A percentile compares a stretch with the other conserved stretches of the same genome.
Evolutionary conservation across 768 basidiomycete species (phyloP).

Genomic region (Collybia nuda): DNA sequence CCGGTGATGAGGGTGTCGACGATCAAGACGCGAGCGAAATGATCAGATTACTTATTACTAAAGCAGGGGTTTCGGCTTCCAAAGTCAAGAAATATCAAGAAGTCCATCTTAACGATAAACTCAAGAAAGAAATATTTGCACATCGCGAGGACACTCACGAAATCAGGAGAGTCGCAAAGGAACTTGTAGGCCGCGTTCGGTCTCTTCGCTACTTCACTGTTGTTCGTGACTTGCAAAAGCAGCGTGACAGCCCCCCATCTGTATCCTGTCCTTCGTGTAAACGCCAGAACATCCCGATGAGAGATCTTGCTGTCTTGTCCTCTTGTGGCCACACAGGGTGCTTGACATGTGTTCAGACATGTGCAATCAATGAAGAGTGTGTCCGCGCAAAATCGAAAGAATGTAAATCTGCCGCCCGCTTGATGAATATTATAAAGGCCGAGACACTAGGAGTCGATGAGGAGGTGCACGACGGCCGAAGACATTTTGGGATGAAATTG

Average conservation of each 20-base stretch:
- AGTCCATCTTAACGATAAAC: conserved; percentile 49
- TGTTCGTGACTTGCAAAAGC: conserved; percentile 85
- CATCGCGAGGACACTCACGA: conserved; percentile 87
- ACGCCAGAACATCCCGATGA: conserved; percentile 52
- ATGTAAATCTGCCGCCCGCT: conserved; percentile 79
- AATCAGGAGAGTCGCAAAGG: conserved; percentile 81
- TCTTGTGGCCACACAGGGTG: conserved; percentile 93
- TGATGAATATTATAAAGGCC: conserved; percentile 80
- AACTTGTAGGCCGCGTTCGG: conserved; percentile 85
- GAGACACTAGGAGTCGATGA: conserved; percentile 82
- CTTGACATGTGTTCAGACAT: conserved; percentile 64
- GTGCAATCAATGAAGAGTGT: conserved; percentile 80
- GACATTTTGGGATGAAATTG: conserved; percentile 81
- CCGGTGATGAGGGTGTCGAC: conserved; percentile 64
- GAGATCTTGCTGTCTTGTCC: conserved; percentile 81
- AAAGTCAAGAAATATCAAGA: conserved; percentile 60
- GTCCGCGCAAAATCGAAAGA: conserved; percentile 66
- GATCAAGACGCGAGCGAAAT: conserved; percentile 75
- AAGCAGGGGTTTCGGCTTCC: conserved; percentile 50
- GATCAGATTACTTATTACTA: conserved; percentile 56
- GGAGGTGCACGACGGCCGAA: conserved; percentile 64
- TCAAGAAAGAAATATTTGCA: conserved; percentile 70
- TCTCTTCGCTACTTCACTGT: conserved; percentile 91
- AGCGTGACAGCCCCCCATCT: conserved; percentile 55
- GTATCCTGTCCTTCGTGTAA: conserved; percentile 66